Conservation (phyloP, 805 yeast species). For the Pichia phayaonensis region DNA sequence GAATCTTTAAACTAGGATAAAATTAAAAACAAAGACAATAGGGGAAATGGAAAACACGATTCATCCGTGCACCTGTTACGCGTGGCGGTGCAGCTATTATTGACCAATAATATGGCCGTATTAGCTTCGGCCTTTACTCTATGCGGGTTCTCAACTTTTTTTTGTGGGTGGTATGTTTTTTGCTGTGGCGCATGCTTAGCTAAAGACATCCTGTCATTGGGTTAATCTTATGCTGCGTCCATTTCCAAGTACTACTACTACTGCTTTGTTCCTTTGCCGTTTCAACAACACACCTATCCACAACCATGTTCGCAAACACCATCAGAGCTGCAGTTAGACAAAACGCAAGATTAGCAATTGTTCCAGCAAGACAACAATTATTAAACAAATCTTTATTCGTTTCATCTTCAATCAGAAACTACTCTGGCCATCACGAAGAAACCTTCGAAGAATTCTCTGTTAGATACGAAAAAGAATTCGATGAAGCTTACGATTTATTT, state of each 20-base stretch:
- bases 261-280: background rate
- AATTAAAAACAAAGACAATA: too few relatives aligned
- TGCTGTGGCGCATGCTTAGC: background rate
- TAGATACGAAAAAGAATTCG: constrained; percentile 90
- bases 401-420: constrained; percentile 40
- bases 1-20: too few relatives aligned
- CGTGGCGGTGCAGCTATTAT: background rate
- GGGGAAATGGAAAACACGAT: background rate
- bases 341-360: constrained; percentile 23
- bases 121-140: background rate
- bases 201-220: background rate
- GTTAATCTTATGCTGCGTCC: background rate
- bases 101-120: background rate
- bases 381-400: constrained; percentile 11
- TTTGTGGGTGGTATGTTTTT: background rate
- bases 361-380: constrained; percentile 14
- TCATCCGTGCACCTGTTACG: background rate
- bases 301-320: constrained; percentile 27
- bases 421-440: constrained; percentile 83
- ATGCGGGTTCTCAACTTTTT: background rate
- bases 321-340: constrained; percentile 30
- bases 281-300: background rate
- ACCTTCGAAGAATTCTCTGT: constrained; percentile 90
- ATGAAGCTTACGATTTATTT: constrained; percentile 80
- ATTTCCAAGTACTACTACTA: background rate